These are phyloP conservation scores for Stromatinia cepivora DNA, from an alignment of 2,329 filamentous ascomycete genomes.

Conservation along the genomic window DNA sequence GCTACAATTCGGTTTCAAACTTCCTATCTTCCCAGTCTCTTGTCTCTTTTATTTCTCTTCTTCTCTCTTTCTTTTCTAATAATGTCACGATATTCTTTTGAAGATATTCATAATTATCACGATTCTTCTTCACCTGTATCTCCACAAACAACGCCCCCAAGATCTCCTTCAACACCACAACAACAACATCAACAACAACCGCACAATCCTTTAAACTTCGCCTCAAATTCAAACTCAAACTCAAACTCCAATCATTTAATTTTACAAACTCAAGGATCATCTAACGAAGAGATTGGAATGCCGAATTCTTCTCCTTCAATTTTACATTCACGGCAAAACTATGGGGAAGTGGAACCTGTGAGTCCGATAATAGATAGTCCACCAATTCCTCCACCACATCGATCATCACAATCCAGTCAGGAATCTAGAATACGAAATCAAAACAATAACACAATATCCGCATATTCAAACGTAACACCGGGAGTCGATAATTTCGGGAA, in stretches of 20 bases:
- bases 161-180: not conserved
- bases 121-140: slow-evolving; percentile 11
- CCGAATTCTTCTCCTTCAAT: slow-evolving; percentile 24
- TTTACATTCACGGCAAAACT: slow-evolving; percentile 21
- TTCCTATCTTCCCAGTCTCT: not conserved
- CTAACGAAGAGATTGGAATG: slow-evolving; percentile 23
- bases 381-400: slow-evolving; percentile 41
- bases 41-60: too few species aligned
- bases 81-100: slow-evolving; percentile 14
- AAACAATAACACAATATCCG: slow-evolving; percentile 30
- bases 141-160: slow-evolving; percentile 6
- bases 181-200: not conserved
- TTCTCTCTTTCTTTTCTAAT: not conserved
- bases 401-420: slow-evolving; percentile 35
- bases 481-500: slow-evolving; percentile 68
- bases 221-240: not conserved
- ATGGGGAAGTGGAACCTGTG: slow-evolving; percentile 26
- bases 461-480: slow-evolving; percentile 51
- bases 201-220: slow-evolving; percentile 10
- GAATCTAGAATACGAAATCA: slow-evolving; percentile 25
- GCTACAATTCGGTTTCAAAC: not conserved
- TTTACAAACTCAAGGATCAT: not conserved
- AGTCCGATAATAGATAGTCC: slow-evolving; percentile 27
- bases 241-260: not conserved
- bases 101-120: slow-evolving; percentile 3